These are phyloP conservation scores for Apophysomyces variabilis DNA, from an alignment of 371 early-diverging fungal genomes.

Conservation along the genomic window DNA sequence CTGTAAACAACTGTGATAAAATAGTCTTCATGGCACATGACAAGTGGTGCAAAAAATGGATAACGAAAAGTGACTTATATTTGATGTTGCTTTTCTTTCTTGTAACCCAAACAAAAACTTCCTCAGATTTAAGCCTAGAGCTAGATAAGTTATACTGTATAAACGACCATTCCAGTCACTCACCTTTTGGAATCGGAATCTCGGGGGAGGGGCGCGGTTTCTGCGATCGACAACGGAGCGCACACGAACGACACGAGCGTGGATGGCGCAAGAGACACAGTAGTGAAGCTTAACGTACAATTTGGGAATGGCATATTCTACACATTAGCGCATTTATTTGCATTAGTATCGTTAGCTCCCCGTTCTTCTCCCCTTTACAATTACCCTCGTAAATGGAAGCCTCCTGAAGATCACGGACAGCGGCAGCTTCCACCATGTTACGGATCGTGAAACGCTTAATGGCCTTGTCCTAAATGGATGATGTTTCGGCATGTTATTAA, in stretches of 20 bases:
- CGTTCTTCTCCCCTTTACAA: background rate
- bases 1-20: no score
- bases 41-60: no score
- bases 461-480: conserved; percentile 86
- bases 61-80: no score
- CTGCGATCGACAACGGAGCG: conserved; percentile 91
- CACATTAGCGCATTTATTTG: background rate
- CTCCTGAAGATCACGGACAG: conserved; percentile 94
- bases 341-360: no score
- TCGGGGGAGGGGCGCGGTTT: conserved; percentile 92
- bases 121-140: conserved; percentile 3
- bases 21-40: no score
- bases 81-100: no score
- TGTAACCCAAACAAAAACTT: no score
- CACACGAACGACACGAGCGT: conserved; percentile 96
- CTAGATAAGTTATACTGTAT: background rate
- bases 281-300: conserved; percentile 97
- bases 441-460: conserved; percentile 98
- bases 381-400: conserved; percentile 94
- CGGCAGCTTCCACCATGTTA: conserved; percentile 98
- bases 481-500: background rate
- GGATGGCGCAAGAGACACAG: conserved; percentile 99
- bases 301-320: conserved; percentile 97
- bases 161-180: background rate
- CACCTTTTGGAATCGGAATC: conserved; percentile 81